Base-by-base conservation (phyloP, 2,329 filamentous ascomycete species). In the Hirsutella minnesotensis region DNA sequence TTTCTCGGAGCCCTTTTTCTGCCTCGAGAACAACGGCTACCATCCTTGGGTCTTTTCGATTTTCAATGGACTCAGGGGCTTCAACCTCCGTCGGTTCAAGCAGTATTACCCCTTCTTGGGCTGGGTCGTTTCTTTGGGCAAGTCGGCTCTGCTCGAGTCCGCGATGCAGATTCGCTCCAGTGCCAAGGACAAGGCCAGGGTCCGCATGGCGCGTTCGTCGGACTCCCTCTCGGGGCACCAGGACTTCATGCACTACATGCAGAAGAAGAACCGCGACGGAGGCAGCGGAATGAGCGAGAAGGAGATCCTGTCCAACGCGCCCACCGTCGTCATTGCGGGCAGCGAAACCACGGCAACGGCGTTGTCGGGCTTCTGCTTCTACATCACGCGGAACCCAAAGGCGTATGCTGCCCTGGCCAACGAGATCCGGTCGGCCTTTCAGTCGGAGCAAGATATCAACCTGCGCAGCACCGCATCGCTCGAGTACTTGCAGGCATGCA, bases 1-100 rank as follows among this genome's bases (percentile, higher is more conserved):
- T 0, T 72, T 70, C 47, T 65, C 64, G 12, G 60, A 69, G 38
- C 59, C 63, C 0, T 69, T 67, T 46, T 51, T 53, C 15, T 58
- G 58, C 43, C 49, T 67, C 9, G 47, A 56, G n/a, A 53, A 49
- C 35, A 49, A 47, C 31, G 48, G 48, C 20, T 51, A 53, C 38
- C 54, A 59, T 19, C 56, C 55, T 1, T 59, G 54, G 51, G 47
- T 59, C 3, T 30, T 22, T 0, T 40, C 48, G 4, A 50, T 59
- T 7, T 54, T 57, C 35, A 24, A 44, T 1, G 36, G 44, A 0
- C 20, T 54, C 22, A 43, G 41, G 1, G 42, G 46, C 8, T 4
- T 35, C 8, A 37, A 48, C 2, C 21, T 47, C 1, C 42, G 44
- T 2, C 46, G 47, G 4, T 51, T 53, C 27, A 42, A 50, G 1